phyloP scores from a whole-genome alignment of 345 rosid genomes.

The Pseudoturritis turrita region DNA sequence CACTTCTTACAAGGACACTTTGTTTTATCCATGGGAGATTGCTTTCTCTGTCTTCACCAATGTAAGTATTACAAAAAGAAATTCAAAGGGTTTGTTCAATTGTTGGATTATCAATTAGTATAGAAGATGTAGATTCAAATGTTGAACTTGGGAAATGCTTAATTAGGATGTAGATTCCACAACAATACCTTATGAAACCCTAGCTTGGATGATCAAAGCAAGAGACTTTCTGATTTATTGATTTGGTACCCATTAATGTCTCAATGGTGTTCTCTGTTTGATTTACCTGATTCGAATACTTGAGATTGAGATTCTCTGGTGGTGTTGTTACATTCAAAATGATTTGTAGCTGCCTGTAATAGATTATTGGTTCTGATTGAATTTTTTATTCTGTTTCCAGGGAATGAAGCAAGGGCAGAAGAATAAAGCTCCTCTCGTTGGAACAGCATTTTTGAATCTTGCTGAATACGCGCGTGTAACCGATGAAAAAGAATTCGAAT shows the following conservation, averaged over 20 bases:
- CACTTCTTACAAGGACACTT: constrained; percentile 63
- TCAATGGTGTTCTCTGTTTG: background rate
- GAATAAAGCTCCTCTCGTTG: constrained; percentile 48
- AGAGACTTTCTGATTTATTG: background rate
- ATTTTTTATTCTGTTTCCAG: constrained; percentile 34
- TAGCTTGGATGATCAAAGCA: background rate
- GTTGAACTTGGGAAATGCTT: background rate
- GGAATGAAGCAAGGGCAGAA: constrained; percentile 54
- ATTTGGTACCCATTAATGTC: background rate
- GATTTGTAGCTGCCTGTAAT: too few species aligned
- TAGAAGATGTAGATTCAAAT: background rate
- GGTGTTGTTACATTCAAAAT: background rate
- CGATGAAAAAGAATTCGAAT: constrained; percentile 46
- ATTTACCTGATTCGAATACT: background rate
- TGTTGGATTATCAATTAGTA: background rate
- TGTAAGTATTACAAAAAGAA: constrained; percentile 40
- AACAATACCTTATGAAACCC: background rate
- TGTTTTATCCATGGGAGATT: constrained; percentile 94
- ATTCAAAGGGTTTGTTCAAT: background rate
- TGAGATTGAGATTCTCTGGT: background rate
- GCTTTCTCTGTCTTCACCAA: constrained; percentile 67
- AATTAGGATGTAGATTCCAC: background rate
- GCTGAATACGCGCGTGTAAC: constrained; percentile 58
- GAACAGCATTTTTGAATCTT: constrained; percentile 53
- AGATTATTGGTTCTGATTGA: background rate